Evolutionary conservation across 1,139 yeast genomes (phyloP).

Genomic region (Nakaseomyces kungkrabaensis): DNA sequence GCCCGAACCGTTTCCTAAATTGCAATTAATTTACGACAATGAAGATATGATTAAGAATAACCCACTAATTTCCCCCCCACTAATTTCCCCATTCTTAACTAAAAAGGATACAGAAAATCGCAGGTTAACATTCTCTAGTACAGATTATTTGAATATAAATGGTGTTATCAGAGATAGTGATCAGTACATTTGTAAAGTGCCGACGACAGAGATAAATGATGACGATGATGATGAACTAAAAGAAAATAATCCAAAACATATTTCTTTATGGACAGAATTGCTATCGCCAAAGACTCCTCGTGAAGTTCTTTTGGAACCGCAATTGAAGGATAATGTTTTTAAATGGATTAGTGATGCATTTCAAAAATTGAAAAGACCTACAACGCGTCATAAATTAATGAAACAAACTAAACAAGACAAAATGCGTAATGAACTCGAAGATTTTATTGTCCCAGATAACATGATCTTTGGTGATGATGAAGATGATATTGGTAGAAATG

Average conservation of each 20-base stretch:
- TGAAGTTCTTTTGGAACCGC: slow-evolving; percentile 33
- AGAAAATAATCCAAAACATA: background rate
- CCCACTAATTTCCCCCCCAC: background rate
- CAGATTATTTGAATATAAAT: background rate
- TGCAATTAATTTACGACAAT: background rate
- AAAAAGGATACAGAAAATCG: background rate
- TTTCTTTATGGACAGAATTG: slow-evolving; percentile 34
- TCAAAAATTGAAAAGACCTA: slow-evolving; percentile 32
- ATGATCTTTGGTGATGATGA: slow-evolving; percentile 23
- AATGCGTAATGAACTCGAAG: slow-evolving; percentile 30
- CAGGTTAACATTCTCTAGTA: background rate
- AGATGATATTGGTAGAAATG: slow-evolving; percentile 17
- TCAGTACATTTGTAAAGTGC: background rate
- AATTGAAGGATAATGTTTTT: slow-evolving; percentile 26
- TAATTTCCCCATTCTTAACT: background rate
- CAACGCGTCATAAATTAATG: slow-evolving; percentile 30
- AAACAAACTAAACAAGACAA: slow-evolving; percentile 12
- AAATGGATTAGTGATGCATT: slow-evolving; percentile 46
- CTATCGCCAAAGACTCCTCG: slow-evolving; percentile 36
- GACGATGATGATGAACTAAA: background rate
- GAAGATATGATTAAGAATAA: background rate
- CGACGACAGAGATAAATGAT: background rate
- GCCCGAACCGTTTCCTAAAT: background rate
- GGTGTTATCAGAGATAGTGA: background rate
- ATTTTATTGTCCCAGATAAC: slow-evolving; percentile 35